A percentile compares a stretch with the other conserved stretches of the same genome.
These are phyloP conservation scores for Pseudognaphalium luteoalbum DNA, from an alignment of 129 eudicot genomes.

Conservation along the genomic window DNA sequence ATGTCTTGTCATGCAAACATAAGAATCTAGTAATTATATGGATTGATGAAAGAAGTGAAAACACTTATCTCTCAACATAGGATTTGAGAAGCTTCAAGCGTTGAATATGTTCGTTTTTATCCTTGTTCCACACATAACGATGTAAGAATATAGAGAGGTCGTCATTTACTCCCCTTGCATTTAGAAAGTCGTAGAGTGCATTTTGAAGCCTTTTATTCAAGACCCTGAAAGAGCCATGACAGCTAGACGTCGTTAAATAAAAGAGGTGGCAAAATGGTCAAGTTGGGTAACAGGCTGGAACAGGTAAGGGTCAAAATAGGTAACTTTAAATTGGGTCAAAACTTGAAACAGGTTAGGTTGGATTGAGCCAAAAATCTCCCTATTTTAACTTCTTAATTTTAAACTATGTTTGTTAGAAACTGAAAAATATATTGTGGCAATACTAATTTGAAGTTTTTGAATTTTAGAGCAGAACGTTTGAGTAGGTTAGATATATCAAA, in stretches of 20 bases:
- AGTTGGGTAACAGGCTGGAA: background rate
- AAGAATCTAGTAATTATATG: background rate
- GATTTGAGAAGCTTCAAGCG: conserved; percentile 48
- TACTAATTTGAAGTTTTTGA: too few relatives aligned
- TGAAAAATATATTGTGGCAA: too few relatives aligned
- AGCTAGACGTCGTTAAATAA: background rate
- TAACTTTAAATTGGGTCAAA: background rate
- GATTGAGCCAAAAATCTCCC: background rate
- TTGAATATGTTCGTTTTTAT: conserved; percentile 50
- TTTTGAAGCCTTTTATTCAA: conserved; percentile 47
- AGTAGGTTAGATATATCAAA: too few relatives aligned
- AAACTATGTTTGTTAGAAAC: too few relatives aligned
- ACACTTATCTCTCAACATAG: conserved; percentile 31
- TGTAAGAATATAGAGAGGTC: conserved; percentile 63
- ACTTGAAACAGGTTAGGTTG: background rate
- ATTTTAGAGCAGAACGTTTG: too few relatives aligned
- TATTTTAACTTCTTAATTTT: too few relatives aligned
- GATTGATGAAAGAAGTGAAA: background rate
- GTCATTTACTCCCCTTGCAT: conserved; percentile 53
- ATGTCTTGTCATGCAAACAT: background rate
- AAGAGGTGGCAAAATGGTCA: background rate
- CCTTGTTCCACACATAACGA: conserved; percentile 64
- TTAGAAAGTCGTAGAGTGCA: conserved; percentile 51
- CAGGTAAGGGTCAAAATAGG: background rate
- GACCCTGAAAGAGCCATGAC: conserved; percentile 39